A percentile compares a stretch with the other conserved stretches of the same genome.
These are phyloP conservation scores for Aspergillus neotritici DNA, from an alignment of 2,329 filamentous ascomycete genomes.

Conservation along the genomic window DNA sequence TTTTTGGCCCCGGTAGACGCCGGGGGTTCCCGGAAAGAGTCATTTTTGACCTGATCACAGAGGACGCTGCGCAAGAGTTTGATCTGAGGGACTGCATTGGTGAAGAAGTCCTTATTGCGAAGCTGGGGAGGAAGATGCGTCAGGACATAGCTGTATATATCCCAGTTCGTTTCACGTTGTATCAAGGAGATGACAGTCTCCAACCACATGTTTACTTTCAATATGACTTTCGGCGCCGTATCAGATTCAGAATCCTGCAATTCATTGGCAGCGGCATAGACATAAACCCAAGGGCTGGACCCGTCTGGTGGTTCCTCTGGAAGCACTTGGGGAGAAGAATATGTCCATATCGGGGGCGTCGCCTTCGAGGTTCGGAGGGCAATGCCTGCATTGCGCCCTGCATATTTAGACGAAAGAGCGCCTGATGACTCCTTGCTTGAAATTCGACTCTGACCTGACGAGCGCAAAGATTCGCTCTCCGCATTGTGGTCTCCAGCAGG, in stretches of 20 bases:
- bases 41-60: constrained; percentile 75
- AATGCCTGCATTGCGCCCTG: constrained; percentile 29
- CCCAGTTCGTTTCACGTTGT: constrained; percentile 74
- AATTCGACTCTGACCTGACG: constrained; percentile 24
- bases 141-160: constrained; percentile 84
- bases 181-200: constrained; percentile 70
- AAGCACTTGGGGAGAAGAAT: constrained; percentile 48
- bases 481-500: constrained; percentile 30
- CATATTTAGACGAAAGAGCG: constrained; percentile 26
- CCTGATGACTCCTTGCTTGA: constrained; percentile 28
- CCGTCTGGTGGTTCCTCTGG: constrained; percentile 48
- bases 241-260: constrained; percentile 25
- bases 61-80: constrained; percentile 68
- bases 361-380: constrained; percentile 30
- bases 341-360: constrained; percentile 51
- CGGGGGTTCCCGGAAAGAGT: constrained; percentile 76
- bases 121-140: constrained; percentile 82
- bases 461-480: constrained; percentile 32
- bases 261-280: constrained; percentile 38
- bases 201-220: constrained; percentile 67
- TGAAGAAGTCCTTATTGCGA: constrained; percentile 82
- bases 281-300: constrained; percentile 48
- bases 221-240: constrained; percentile 36
- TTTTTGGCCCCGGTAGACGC: constrained; percentile 72
- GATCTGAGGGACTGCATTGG: constrained; percentile 66